Evolutionary conservation across 371 early-diverging fungal genomes (phyloP).

Genomic region (Mortierella sp.): DNA sequence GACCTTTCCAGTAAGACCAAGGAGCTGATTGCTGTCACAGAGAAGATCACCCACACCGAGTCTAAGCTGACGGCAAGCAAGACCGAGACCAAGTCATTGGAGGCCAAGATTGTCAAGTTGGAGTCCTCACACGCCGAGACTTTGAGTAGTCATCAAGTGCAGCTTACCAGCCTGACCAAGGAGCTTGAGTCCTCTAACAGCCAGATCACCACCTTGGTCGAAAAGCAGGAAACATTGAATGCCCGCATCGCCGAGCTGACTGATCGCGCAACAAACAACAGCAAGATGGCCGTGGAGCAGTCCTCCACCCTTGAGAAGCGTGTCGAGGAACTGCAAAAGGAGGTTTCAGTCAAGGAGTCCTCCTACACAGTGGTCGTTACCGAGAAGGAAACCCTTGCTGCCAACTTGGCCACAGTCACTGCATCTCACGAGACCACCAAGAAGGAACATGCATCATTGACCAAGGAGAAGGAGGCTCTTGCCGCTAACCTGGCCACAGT

Average conservation of each 20-base stretch:
- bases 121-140: conserved; percentile 22
- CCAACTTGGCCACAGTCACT: conserved; percentile 19
- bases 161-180: conserved; percentile 46
- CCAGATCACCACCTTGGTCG: conserved; percentile 32
- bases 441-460: conserved; percentile 18
- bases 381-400: conserved; percentile 36
- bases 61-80: conserved; percentile 15
- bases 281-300: conserved; percentile 43
- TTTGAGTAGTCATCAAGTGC: conserved; percentile 31
- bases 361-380: conserved; percentile 18
- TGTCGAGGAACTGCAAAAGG: conserved; percentile 40
- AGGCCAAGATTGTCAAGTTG: conserved; percentile 34
- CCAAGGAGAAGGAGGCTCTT: conserved; percentile 27
- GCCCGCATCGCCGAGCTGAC: conserved; percentile 40
- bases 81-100: conserved; percentile 16
- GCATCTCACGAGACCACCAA: conserved; percentile 19
- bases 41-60: conserved; percentile 20
- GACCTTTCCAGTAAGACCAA: conserved; percentile 18
- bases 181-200: conserved; percentile 46
- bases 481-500: conserved; percentile 22
- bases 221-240: conserved; percentile 32
- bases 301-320: conserved; percentile 34
- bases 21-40: conserved; percentile 20
- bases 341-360: conserved; percentile 40
- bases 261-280: conserved; percentile 37